Conservation (phyloP, 257 asterid species). For the Solanum virginianum region DNA sequence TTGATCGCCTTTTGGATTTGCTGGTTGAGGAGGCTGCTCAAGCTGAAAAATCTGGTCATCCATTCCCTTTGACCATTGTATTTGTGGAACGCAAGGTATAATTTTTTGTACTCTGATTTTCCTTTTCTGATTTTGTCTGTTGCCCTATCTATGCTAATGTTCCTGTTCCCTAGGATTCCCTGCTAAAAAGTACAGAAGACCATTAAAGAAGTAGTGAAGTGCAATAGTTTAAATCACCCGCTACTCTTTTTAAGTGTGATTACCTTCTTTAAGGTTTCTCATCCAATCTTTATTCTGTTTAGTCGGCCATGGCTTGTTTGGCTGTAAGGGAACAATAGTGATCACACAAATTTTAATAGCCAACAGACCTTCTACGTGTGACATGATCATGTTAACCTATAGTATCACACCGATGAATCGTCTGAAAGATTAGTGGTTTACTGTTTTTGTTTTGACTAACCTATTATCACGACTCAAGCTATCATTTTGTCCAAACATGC, state of each 20-base stretch:
- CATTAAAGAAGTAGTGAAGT: not conserved
- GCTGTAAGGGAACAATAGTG: not conserved
- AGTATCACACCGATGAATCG: not conserved
- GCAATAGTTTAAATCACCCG: not conserved
- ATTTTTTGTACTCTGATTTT: not conserved
- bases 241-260: not conserved
- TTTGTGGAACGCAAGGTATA: slow-evolving; percentile 89
- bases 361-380: not conserved
- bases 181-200: not conserved
- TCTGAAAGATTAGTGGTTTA: not conserved
- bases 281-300: not conserved
- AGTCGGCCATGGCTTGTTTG: not conserved
- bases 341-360: not conserved
- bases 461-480: too few species aligned
- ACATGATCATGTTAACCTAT: not conserved
- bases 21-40: slow-evolving; percentile 79
- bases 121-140: not conserved
- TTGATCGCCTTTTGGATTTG: slow-evolving; percentile 68
- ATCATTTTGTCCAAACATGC: too few species aligned
- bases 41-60: slow-evolving; percentile 49
- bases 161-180: not conserved
- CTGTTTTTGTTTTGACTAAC: not conserved
- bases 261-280: not conserved
- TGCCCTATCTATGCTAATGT: not conserved
- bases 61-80: slow-evolving; percentile 79